Percentiles rank a stretch among this genome's conserved stretches.
These are phyloP conservation scores for Alternaria burnsii DNA, from an alignment of 2,329 filamentous ascomycete genomes.

Conservation along the genomic window DNA sequence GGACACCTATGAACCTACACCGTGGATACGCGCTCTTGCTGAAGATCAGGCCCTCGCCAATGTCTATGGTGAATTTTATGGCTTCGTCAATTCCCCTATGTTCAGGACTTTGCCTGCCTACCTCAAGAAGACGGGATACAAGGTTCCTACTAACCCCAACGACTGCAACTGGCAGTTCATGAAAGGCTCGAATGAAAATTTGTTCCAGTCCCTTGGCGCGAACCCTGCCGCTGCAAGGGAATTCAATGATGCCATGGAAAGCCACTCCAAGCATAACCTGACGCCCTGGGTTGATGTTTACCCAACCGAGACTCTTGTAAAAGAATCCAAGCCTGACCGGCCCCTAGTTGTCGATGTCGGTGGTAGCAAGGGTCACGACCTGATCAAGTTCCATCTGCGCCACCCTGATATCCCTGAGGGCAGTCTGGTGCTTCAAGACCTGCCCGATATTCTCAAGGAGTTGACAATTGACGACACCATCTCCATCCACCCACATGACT, in stretches of 20 bases:
- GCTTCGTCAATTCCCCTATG: constrained; percentile 14
- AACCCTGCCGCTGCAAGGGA: constrained; percentile 13
- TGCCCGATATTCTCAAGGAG: constrained; percentile 9
- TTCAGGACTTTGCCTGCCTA: constrained; percentile 11
- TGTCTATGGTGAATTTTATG: constrained; percentile 11
- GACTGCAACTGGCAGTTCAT: constrained; percentile 14
- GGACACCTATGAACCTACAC: constrained; percentile 12
- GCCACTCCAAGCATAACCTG: constrained; percentile 6
- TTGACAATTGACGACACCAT: constrained; percentile 4
- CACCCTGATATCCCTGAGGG: constrained; percentile 6
- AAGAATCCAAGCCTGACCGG: constrained; percentile 3
- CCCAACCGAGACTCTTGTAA: constrained; percentile 6
- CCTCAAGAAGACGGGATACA: constrained; percentile 12
- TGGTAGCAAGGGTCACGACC: constrained; percentile 13
- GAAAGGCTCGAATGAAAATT: constrained; percentile 10
- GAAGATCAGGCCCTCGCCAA: constrained; percentile 13
- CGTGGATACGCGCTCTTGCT: constrained; percentile 8
- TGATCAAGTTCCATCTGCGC: constrained; percentile 8
- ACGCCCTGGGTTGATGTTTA: constrained; percentile 9
- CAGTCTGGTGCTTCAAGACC: constrained; percentile 9
- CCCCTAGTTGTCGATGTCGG: constrained; percentile 11
- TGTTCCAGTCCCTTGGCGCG: constrained; percentile 11
- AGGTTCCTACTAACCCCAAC: constrained; percentile 10
- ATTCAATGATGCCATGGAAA: constrained; percentile 13
- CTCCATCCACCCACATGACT: constrained; percentile 6